These are phyloP conservation scores for Sinapis alba DNA, from an alignment of 441 rosid species.

Conservation along the genomic window DNA sequence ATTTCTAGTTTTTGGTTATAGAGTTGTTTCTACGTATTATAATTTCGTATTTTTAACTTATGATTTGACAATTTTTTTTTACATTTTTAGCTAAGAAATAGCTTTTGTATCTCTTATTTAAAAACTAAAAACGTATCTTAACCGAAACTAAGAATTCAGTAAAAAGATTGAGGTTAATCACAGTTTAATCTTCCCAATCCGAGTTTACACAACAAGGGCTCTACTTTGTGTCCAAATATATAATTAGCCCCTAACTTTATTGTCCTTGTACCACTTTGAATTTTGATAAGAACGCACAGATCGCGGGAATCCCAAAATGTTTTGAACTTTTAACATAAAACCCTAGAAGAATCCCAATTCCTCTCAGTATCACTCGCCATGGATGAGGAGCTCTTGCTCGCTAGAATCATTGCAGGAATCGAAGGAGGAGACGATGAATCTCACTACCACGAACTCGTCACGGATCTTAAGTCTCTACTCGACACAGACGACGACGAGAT, in stretches of 20 bases:
- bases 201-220: neutral
- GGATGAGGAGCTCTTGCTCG: constrained; percentile 39
- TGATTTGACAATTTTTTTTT: too few relatives aligned
- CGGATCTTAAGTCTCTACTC: constrained; percentile 56
- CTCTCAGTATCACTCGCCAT: constrained; percentile 26
- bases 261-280: constrained; percentile 14
- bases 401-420: constrained; percentile 28
- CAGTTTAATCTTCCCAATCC: too few relatives aligned
- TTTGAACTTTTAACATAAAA: neutral
- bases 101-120: too few relatives aligned
- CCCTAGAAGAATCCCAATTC: constrained; percentile 25
- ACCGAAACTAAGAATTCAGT: too few relatives aligned
- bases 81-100: too few relatives aligned
- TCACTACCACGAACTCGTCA: constrained; percentile 29
- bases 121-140: too few relatives aligned
- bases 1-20: too few relatives aligned
- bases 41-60: too few relatives aligned
- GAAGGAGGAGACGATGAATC: constrained; percentile 35
- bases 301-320: constrained; percentile 39
- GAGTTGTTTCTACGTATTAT: too few relatives aligned
- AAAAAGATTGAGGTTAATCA: too few relatives aligned
- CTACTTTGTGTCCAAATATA: neutral
- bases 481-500: constrained; percentile 49
- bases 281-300: constrained; percentile 20
- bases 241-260: neutral